Evolutionary conservation across 805 yeast genomes (phyloP).

Genomic region (Brettanomyces naardenensis): DNA sequence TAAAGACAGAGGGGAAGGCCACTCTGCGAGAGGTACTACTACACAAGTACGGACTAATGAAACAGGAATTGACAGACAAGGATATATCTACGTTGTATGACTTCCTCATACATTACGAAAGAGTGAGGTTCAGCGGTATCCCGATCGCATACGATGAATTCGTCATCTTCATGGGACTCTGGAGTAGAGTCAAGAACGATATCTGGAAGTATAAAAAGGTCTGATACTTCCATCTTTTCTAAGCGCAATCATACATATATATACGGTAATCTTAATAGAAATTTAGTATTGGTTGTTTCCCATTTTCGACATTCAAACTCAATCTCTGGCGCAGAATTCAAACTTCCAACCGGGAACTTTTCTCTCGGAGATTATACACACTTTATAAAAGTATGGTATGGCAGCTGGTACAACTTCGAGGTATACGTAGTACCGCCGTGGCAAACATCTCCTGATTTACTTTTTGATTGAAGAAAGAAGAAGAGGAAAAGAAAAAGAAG

Average conservation of each 20-base stretch:
- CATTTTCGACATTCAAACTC: conserved; percentile 54
- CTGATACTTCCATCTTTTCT: background rate
- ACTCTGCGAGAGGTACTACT: conserved; percentile 26
- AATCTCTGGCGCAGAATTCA: conserved; percentile 41
- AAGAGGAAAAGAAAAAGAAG: conserved; percentile 3
- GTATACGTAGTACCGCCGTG: conserved; percentile 58
- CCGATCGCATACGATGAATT: conserved; percentile 54
- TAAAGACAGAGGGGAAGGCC: conserved; percentile 14
- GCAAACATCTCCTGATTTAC: conserved; percentile 51
- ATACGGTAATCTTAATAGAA: background rate
- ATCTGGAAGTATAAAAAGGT: background rate
- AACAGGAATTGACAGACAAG: conserved; percentile 4
- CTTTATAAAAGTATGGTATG: conserved; percentile 30
- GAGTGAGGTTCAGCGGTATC: conserved; percentile 56
- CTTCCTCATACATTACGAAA: conserved; percentile 54
- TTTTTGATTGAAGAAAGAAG: conserved; percentile 46
- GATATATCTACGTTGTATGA: conserved; percentile 11
- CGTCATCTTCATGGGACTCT: conserved; percentile 45
- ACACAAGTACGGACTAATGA: conserved; percentile 11
- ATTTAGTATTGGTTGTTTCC: conserved; percentile 15
- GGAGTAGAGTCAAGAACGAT: conserved; percentile 14
- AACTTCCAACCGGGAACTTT: conserved; percentile 53
- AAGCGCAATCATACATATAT: background rate
- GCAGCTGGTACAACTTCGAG: conserved; percentile 61
- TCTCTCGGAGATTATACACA: conserved; percentile 44